Evolutionary conservation across 768 basidiomycete genomes (phyloP), one percentile per base, ranked within the genome.

Genomic region (Podaxis sp.): DNA sequence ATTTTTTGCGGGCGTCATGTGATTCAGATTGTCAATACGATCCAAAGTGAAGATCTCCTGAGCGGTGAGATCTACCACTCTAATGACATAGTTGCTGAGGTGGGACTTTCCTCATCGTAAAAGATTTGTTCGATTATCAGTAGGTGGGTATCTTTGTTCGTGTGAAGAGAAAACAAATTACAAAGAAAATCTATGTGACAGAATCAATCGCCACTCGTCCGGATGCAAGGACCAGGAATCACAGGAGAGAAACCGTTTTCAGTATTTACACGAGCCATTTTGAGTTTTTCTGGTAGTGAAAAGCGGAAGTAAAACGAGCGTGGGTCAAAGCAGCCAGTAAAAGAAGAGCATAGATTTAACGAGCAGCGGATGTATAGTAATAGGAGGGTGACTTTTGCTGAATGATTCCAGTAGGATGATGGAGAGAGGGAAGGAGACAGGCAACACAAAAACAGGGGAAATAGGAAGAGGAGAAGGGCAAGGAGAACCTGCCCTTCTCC

Each of bases 291-390:
- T 55, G 26, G 24, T 38, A 40, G 20, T 50, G 54, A 28, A 48
- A 65, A 60, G 61, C 56, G 62, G 59, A 61, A 54, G 56, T 60
- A 53, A 51, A 60, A 60, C 17, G 51, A 60, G 37, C 26, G 59
- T 60, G 51, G 26, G 38, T 26, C 11, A 22, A 49, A 57, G 38
- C 28, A 44, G 17, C 22, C 48, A 54, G 65, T 66, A 65, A 65
- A 48, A 61, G 56, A 33, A 50, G 66, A 70, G 68, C 70, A 74
- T 76, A 74, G 73, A 76, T 75, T 72, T 73, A 72, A 69, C 68
- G 70, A 72, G 64, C 69, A 71, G 68, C 60, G 65, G 71, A 66
- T 71, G 71, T 77, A 77, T 69, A 72, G 75, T 76, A 33, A 77
- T 55, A 60, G 60, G 60, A 54, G 56, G 44, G n/a, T 56, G 66